Conservation (phyloP, 2,329 filamentous ascomycete species). For the Fusarium citri region DNA sequence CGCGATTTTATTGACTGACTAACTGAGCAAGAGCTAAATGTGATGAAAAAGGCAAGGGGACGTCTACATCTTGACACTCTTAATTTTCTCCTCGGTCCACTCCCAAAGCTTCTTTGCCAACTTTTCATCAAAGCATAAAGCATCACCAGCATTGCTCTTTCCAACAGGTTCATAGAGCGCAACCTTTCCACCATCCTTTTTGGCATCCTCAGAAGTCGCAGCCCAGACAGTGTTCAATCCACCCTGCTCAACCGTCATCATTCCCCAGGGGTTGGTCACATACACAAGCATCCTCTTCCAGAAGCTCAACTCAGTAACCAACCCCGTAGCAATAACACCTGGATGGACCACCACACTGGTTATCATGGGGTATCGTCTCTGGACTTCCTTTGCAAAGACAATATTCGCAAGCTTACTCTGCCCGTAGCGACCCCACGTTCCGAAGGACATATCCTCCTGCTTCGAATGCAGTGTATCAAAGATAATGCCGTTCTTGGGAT, state of each 20-base stretch:
- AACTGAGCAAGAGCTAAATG: background rate
- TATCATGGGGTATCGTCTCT: slow-evolving; percentile 56
- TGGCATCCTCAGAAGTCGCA: slow-evolving; percentile 41
- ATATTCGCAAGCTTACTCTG: slow-evolving; percentile 64
- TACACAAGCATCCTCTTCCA: slow-evolving; percentile 45
- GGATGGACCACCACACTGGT: slow-evolving; percentile 62
- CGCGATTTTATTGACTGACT: slow-evolving; percentile 11
- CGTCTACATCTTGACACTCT: background rate
- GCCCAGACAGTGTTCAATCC: slow-evolving; percentile 51
- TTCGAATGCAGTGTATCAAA: slow-evolving; percentile 46
- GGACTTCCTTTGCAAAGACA: slow-evolving; percentile 58
- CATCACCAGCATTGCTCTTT: slow-evolving; percentile 33
- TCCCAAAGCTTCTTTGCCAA: slow-evolving; percentile 53
- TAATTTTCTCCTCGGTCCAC: slow-evolving; percentile 49
- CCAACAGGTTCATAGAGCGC: slow-evolving; percentile 49
- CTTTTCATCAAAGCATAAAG: slow-evolving; percentile 43
- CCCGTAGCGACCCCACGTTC: slow-evolving; percentile 60
- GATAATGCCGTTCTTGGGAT: slow-evolving; percentile 46
- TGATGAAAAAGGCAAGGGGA: background rate
- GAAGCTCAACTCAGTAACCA: slow-evolving; percentile 41
- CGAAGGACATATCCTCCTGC: slow-evolving; percentile 44
- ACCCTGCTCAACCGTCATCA: slow-evolving; percentile 47
- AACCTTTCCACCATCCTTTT: slow-evolving; percentile 22
- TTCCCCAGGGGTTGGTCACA: slow-evolving; percentile 31
- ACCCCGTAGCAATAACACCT: slow-evolving; percentile 53